Conservation (phyloP, 352 stramenopile genomes). For the Phytophthora aleatoria region DNA sequence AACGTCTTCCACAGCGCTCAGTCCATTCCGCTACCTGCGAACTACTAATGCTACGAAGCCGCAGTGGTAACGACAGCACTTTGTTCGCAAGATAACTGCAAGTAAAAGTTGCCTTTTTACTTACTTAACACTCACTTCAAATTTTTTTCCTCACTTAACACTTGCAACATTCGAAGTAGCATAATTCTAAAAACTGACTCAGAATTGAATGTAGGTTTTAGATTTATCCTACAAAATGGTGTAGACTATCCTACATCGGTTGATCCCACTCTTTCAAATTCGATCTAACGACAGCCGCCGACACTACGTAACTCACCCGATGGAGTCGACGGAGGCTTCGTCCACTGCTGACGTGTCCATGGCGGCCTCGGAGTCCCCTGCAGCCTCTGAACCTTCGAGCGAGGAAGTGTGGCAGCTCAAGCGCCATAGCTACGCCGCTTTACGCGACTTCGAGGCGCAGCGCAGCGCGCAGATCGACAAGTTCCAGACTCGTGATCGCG, state of each 20-base stretch:
- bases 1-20: constrained; percentile 63
- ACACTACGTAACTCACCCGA: constrained; percentile 4
- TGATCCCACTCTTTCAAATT: constrained; percentile 9
- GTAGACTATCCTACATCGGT: background rate
- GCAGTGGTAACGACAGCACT: too few relatives aligned
- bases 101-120: background rate
- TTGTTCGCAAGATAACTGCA: background rate
- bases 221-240: background rate
- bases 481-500: constrained; percentile 65
- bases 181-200: too few relatives aligned
- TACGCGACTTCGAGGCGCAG: constrained; percentile 70
- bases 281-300: constrained; percentile 18
- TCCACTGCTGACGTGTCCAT: constrained; percentile 6
- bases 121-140: background rate
- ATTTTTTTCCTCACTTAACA: background rate
- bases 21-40: constrained; percentile 48
- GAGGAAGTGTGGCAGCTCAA: constrained; percentile 66
- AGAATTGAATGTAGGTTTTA: background rate
- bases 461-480: constrained; percentile 76
- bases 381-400: background rate
- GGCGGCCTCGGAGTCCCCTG: background rate
- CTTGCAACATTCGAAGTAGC: background rate
- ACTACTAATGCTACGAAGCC: background rate
- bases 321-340: constrained; percentile 15
- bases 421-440: constrained; percentile 49